These are phyloP conservation scores for Aspergillus pseudoterreus DNA, from an alignment of 2,329 filamentous ascomycete species.

Conservation along the genomic window DNA sequence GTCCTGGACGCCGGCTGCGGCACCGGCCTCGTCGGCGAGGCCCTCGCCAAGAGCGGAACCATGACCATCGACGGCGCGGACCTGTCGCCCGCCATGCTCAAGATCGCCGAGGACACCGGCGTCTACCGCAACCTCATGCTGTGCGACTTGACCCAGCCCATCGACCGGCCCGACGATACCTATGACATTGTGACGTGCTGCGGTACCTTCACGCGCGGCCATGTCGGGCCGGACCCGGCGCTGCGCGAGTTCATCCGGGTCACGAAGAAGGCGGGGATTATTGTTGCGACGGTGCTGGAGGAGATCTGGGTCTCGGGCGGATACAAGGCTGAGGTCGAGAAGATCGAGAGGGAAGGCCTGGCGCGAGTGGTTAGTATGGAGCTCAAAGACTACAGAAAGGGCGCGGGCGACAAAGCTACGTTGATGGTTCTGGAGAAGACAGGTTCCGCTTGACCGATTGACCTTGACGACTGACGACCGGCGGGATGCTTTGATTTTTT, in stretches of 20 bases:
- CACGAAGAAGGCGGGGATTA: constrained; percentile 44
- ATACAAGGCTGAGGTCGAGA: constrained; percentile 46
- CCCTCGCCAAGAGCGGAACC: constrained; percentile 43
- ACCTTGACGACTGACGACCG: no score
- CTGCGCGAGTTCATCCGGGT: constrained; percentile 51
- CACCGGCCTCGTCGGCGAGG: constrained; percentile 51
- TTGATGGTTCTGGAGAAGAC: constrained; percentile 24
- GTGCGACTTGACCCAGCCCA: constrained; percentile 46
- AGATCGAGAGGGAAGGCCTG: constrained; percentile 28
- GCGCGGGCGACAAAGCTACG: constrained; percentile 27
- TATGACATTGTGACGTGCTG: constrained; percentile 54
- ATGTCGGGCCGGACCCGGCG: constrained; percentile 49
- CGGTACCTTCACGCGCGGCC: constrained; percentile 54
- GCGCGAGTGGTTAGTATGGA: constrained; percentile 31
- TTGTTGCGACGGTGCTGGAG: constrained; percentile 51
- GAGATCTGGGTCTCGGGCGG: constrained; percentile 49
- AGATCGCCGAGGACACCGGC: constrained; percentile 47
- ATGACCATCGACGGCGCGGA: constrained; percentile 52
- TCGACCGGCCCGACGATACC: constrained; percentile 37
- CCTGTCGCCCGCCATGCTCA: constrained; percentile 52
- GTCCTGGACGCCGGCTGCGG: constrained; percentile 57
- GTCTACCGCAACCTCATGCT: constrained; percentile 46
- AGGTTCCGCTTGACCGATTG: background rate
- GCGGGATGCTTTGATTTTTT: no score
- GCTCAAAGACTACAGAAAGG: constrained; percentile 28